These are phyloP conservation scores for Tolypocladium nubicola DNA, from an alignment of 2,329 filamentous ascomycete species.

Conservation along the genomic window DNA sequence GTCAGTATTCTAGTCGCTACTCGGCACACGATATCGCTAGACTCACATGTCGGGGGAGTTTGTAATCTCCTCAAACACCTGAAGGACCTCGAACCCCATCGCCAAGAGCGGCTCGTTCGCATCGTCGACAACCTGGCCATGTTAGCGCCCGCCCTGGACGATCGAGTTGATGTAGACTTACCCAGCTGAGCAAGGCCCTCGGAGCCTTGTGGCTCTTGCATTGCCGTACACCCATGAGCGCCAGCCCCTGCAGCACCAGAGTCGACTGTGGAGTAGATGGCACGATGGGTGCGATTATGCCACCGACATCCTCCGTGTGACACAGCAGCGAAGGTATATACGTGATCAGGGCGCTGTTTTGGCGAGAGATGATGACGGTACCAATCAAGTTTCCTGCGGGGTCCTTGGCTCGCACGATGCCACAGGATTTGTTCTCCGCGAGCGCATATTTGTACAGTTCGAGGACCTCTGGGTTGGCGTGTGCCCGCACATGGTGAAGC, in stretches of 20 bases:
- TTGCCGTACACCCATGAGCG: conserved; percentile 71
- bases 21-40: background rate
- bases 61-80: conserved; percentile 74
- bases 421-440: conserved; percentile 59
- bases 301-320: conserved; percentile 50
- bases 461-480: conserved; percentile 65
- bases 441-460: conserved; percentile 73
- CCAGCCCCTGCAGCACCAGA: conserved; percentile 64
- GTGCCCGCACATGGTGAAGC: conserved; percentile 61
- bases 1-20: background rate
- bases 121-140: conserved; percentile 52
- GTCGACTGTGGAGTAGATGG: conserved; percentile 57
- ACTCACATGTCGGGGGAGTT: conserved; percentile 45
- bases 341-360: conserved; percentile 54
- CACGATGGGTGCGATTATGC: conserved; percentile 72
- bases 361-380: conserved; percentile 69
- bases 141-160: conserved; percentile 5
- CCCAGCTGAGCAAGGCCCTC: conserved; percentile 69
- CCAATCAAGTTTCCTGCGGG: conserved; percentile 59
- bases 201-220: conserved; percentile 68
- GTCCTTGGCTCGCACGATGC: conserved; percentile 73
- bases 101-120: conserved; percentile 61
- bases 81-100: conserved; percentile 72
- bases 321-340: conserved; percentile 60
- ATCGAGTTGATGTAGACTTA: conserved; percentile 31